Evolutionary conservation across 1,284 basidiomycete genomes (phyloP), one percentile per base, ranked within the genome.

Genomic region (Polyporus tsugae): DNA sequence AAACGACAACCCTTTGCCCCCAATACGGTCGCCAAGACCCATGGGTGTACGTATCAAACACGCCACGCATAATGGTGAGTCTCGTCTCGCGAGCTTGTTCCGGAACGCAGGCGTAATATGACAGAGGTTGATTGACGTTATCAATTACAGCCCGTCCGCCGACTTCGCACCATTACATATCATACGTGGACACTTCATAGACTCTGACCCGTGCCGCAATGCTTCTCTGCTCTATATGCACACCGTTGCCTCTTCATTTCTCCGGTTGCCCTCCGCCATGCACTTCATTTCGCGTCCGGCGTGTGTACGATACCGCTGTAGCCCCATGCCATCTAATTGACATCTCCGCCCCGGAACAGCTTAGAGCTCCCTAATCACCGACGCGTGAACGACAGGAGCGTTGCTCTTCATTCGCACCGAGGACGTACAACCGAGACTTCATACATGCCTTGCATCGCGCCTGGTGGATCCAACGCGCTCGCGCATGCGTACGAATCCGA

Each of bases 21-120:
- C 70, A 74, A 74, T 81, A 79, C 35, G 80, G 78, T 71, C 15
- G 25, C 29, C 29, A 55, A 33, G 53, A 33, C 33, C 29, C 25
- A 19, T 58, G 55, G n/a, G 55, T 7, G 55, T n/a, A 38, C 55
- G 55, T 38, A n/a, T 38, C 35, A 22, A 58, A 35, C 33, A 35
- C 55, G 35, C 19, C 55, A 3, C 35, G 15, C 35, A 58, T 33
- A 33, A 58, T n/a, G 55, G 55, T 58, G 55, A 35, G 55, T 38
- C 5, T 11, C 5, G 29, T 36, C 35, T 22, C 55, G 33, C 55
- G 55, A 58, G 35, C 35, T 35, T 33, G 33, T 38, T 38, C 6
- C 35, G 55, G 35, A 35, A 19, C 55, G 13, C 55, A 17, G 17
- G 6, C 17, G 35, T 19, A 19, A 58, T 38, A 58, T 38, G 19